These are phyloP conservation scores for Populus trichocarpa DNA, from an alignment of 441 rosid genomes.

Conservation along the genomic window DNA sequence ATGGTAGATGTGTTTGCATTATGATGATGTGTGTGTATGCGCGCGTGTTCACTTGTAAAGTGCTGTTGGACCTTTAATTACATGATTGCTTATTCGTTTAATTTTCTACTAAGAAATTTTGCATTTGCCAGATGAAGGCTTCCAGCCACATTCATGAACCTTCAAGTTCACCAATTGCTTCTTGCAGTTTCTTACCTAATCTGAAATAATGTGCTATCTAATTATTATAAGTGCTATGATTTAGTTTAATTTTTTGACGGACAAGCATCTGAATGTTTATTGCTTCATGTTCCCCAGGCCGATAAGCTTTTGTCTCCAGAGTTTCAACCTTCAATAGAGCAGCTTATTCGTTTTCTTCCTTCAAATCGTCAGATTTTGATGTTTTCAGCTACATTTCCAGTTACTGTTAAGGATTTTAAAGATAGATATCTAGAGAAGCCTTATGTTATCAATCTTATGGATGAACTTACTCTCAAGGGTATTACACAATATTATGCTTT, in stretches of 20 bases:
- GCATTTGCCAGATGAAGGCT: not conserved
- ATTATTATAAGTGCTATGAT: not conserved
- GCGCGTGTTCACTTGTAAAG: too few species aligned
- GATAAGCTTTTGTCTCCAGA: slow-evolving; percentile 96
- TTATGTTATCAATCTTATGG: slow-evolving; percentile 94
- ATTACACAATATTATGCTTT: slow-evolving; percentile 95
- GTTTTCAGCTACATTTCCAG: slow-evolving; percentile 98
- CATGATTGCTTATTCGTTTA: not conserved
- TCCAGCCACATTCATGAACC: not conserved
- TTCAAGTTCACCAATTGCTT: not conserved
- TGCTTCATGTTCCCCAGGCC: slow-evolving; percentile 53
- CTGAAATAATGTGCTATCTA: not conserved
- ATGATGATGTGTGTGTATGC: too few species aligned
- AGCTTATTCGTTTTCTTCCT: slow-evolving; percentile 82
- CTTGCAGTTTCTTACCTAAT: not conserved
- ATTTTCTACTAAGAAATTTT: not conserved
- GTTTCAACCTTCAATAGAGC: slow-evolving; percentile 94
- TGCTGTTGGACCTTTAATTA: too few species aligned
- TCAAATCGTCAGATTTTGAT: slow-evolving; percentile 78
- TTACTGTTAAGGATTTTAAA: slow-evolving; percentile 93
- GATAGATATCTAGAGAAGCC: slow-evolving; percentile 82
- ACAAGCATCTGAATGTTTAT: slow-evolving; percentile 23
- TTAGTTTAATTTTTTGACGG: not conserved
- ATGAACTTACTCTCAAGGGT: slow-evolving; percentile 97
- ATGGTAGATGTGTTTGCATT: too few species aligned